phyloP scores from a whole-genome alignment of 176 grass and related monocot species.

The Secale cereale region DNA sequence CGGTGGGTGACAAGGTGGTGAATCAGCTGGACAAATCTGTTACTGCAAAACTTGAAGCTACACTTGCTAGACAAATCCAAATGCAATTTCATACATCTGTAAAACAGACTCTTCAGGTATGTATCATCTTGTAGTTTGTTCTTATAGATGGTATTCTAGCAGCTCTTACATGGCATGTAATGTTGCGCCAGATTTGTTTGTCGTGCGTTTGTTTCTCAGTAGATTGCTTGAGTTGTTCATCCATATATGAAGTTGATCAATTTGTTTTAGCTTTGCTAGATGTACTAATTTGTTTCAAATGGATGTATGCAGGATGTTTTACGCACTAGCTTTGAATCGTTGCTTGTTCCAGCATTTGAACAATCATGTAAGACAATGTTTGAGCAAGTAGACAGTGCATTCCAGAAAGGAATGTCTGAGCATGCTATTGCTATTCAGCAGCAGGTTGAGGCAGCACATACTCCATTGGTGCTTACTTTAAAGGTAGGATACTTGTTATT shows the following conservation, averaged over 20 bases:
- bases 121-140: not conserved
- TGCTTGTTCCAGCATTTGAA: conserved; percentile 92
- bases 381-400: conserved; percentile 91
- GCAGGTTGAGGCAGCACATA: conserved; percentile 78
- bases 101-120: conserved; percentile 91
- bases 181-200: not conserved
- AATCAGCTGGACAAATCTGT: conserved; percentile 95
- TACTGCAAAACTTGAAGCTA: conserved; percentile 84
- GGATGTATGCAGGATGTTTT: conserved; percentile 69
- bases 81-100: conserved; percentile 80
- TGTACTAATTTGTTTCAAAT: conserved; percentile 24
- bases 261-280: conserved; percentile 8
- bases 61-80: conserved; percentile 91
- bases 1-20: conserved; percentile 73
- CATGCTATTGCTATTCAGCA: conserved; percentile 79
- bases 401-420: conserved; percentile 98
- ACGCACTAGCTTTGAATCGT: conserved; percentile 65
- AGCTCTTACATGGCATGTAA: not conserved
- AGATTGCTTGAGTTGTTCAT: not conserved
- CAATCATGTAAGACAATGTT: conserved; percentile 92
- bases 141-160: conserved; percentile 12
- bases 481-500: conserved; percentile 49
- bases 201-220: not conserved
- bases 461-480: conserved; percentile 77
- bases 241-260: not conserved